Conservation (phyloP, 208 protist species). For the Trypanosoma vivax region DNA sequence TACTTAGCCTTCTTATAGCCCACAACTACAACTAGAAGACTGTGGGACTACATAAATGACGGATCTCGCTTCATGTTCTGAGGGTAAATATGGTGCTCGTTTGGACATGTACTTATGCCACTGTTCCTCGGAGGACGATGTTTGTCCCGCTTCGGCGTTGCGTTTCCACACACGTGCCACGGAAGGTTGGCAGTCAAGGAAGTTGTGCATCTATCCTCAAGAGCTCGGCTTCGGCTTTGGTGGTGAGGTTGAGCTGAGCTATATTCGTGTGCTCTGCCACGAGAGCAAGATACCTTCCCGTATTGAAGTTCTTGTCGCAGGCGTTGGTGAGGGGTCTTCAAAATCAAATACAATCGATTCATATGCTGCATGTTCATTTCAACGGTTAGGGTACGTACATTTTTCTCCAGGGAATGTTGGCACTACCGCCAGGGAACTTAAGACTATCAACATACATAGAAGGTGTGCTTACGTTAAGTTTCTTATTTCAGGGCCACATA, state of each 20-base stretch:
- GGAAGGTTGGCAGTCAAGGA: constrained; percentile 80
- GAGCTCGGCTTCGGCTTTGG: constrained; percentile 86
- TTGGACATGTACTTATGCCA: constrained; percentile 67
- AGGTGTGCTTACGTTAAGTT: constrained; percentile 83
- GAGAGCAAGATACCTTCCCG: constrained; percentile 80
- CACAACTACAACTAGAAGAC: background rate
- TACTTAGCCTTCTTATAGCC: constrained; percentile 7
- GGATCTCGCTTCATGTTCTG: constrained; percentile 10
- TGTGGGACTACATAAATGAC: background rate
- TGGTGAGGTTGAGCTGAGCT: constrained; percentile 63
- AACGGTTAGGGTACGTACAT: constrained; percentile 71
- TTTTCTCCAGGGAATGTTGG: constrained; percentile 59
- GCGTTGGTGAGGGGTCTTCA: constrained; percentile 39
- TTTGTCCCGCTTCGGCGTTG: constrained; percentile 40
- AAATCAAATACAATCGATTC: constrained; percentile 37
- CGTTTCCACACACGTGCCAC: constrained; percentile 43
- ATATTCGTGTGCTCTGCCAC: constrained; percentile 72
- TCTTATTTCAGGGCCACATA: constrained; percentile 62
- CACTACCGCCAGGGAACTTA: constrained; percentile 74
- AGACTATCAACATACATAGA: constrained; percentile 67
- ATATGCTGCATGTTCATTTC: constrained; percentile 52
- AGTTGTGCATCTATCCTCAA: constrained; percentile 78
- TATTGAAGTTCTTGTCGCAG: constrained; percentile 76
- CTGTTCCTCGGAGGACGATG: constrained; percentile 74
- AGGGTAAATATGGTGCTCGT: constrained; percentile 66